Base-by-base conservation (phyloP, 2,329 filamentous ascomycete species). In the Aspergillus oerlinghausenensis region DNA sequence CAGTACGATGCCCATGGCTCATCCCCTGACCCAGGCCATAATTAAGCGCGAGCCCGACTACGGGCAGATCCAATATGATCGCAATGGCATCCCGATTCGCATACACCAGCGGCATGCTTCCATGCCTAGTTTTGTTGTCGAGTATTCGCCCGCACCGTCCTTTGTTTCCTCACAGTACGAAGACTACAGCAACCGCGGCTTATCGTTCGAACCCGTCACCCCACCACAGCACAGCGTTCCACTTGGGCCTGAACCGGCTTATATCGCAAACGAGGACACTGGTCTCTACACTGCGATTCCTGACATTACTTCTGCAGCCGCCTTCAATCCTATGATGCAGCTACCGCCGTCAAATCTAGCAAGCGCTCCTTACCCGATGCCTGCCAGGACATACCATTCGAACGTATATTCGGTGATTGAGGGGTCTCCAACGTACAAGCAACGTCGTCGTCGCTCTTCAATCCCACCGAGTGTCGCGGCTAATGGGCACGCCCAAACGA, bases 161-260 rank as follows among this genome's bases (percentile, higher is more conserved):
- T 97, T 97, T 70, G 92, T 96, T 52, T 97, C 94, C n/a, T 97
- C 94, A 1, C 92, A 97, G 69, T 96, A 93, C 68, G 94, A 97
- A 72, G 93, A 97, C 73, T 99, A 97, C 81, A 96, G 91, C 84
- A 93, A 92, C 72, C 89, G 94, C 56, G 94, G 92, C 52, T 86
- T 97, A 68, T 97, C 93, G 2, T 99, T 93, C 72, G 94, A 99
- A 81, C 94, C 94, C 52, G 86, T 99, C 65, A 99, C 94, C 0
- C 94, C 94, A 57, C 94, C 94, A 17, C 94, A 97, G 73, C 91
- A 97, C 75, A 85, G 89, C 14, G 78, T 94, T 57, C 87, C 84
- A 60, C 87, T 96, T 63, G 85, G 88, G 58, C 83, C 88, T 43
- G 94, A 99, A 79, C 92, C 94, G 9, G 91, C 94, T 9, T 99